Conservation (phyloP, 2,329 filamentous ascomycete genomes). For the Ascochyta lentis region DNA sequence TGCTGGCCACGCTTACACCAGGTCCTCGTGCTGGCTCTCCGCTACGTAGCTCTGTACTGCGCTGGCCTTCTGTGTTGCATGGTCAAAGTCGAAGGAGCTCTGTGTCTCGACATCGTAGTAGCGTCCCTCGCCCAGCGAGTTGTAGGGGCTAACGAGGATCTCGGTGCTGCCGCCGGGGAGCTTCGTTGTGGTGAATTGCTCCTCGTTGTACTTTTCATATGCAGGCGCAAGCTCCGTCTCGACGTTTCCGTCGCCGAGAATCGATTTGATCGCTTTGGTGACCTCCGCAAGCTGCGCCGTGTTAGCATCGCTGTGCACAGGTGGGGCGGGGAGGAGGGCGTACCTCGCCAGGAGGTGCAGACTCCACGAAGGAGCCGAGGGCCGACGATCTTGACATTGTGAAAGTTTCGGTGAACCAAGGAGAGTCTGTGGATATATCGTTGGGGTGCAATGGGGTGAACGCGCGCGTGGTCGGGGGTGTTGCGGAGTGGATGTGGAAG, state of each 20-base stretch:
- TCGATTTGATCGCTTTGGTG: constrained; percentile 87
- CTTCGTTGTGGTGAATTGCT: constrained; percentile 88
- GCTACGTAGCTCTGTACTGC: constrained; percentile 78
- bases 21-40: constrained; percentile 76
- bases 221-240: constrained; percentile 78
- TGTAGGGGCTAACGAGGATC: constrained; percentile 84
- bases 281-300: constrained; percentile 78
- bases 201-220: constrained; percentile 94
- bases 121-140: constrained; percentile 76
- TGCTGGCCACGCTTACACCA: constrained; percentile 70
- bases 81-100: constrained; percentile 88
- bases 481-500: constrained; percentile 26
- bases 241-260: constrained; percentile 74
- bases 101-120: constrained; percentile 92
- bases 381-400: constrained; percentile 49
- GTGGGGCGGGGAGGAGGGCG: constrained; percentile 30
- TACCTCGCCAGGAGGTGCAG: constrained; percentile 96
- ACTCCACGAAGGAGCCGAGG: constrained; percentile 82
- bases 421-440: background rate
- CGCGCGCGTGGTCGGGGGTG: constrained; percentile 14
- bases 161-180: constrained; percentile 83
- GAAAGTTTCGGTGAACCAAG: background rate
- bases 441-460: constrained; percentile 15
- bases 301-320: constrained; percentile 27
- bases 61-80: constrained; percentile 84